Evolutionary conservation across 495 filamentous ascomycete genomes (phyloP).

Genomic region (Aspergillus panamensis): DNA sequence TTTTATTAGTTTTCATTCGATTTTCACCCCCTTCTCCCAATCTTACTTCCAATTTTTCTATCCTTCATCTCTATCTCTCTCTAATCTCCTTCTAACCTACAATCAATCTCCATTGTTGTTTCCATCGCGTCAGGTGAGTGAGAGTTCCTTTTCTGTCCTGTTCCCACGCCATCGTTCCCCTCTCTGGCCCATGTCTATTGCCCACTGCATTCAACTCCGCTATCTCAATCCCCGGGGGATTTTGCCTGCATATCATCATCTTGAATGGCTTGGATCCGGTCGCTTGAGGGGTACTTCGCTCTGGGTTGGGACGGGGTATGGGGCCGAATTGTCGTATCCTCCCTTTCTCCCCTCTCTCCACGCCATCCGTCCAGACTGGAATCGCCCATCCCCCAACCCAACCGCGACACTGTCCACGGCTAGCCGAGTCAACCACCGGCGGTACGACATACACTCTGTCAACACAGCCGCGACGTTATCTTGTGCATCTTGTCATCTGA

Average conservation of each 20-base stretch:
- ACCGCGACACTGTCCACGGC: constrained; percentile 22
- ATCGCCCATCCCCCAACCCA: constrained; percentile 10
- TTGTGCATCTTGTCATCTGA: background rate
- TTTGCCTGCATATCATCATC: background rate
- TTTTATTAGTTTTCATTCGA: constrained; percentile 2
- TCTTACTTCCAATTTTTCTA: constrained; percentile 17
- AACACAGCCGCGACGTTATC: constrained; percentile 13
- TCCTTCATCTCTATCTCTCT: constrained; percentile 24
- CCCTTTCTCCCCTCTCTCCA: constrained; percentile 16
- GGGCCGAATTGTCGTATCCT: constrained; percentile 13
- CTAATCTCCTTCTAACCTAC: constrained; percentile 17
- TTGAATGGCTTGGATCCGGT: background rate
- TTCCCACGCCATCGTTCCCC: constrained; percentile 14
- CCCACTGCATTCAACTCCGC: background rate
- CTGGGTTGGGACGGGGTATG: background rate
- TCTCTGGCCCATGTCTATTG: constrained; percentile 20
- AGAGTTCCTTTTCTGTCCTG: constrained; percentile 27
- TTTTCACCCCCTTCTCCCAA: constrained; percentile 5
- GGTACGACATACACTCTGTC: constrained; percentile 1
- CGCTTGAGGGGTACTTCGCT: background rate
- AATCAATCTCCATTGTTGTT: constrained; percentile 11
- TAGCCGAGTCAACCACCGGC: constrained; percentile 16
- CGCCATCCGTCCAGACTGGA: constrained; percentile 19
- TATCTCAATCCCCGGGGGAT: constrained; percentile 1
- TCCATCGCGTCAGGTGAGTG: constrained; percentile 28